Percentiles rank a stretch among this genome's conserved stretches.
These are phyloP conservation scores for Xylaria acuta DNA, from an alignment of 495 filamentous ascomycete species.

Conservation along the genomic window DNA sequence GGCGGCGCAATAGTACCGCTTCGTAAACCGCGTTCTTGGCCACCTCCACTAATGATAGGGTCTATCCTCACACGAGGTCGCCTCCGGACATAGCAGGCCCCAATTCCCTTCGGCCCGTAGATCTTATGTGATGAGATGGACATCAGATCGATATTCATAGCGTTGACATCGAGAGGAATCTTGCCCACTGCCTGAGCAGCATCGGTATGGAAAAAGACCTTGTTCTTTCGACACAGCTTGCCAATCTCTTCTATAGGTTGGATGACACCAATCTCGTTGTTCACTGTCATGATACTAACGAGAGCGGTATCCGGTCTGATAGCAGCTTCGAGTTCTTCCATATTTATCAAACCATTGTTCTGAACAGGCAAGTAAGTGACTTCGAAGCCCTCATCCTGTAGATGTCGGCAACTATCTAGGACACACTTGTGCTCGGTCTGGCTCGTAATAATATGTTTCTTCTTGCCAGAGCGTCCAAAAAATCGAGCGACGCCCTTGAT, in stretches of 20 bases:
- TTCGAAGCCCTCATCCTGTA: constrained; percentile 96
- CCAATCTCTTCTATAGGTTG: constrained; percentile 95
- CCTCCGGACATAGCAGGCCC: constrained; percentile 92
- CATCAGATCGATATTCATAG: constrained; percentile 97
- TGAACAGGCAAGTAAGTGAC: constrained; percentile 94
- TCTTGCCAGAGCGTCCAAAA: constrained; percentile 90
- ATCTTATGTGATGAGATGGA: constrained; percentile 99
- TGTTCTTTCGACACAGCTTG: constrained; percentile 85
- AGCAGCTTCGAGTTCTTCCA: constrained; percentile 86
- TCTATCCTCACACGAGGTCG: constrained; percentile 92
- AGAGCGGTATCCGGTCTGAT: constrained; percentile 90
- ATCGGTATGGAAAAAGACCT: constrained; percentile 99
- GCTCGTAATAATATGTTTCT: constrained; percentile 96
- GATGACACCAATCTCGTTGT: constrained; percentile 99
- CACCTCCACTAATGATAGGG: constrained; percentile 94
- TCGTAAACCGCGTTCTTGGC: constrained; percentile 91
- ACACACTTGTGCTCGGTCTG: constrained; percentile 99
- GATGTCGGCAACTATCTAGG: constrained; percentile 92
- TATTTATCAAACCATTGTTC: constrained; percentile 78
- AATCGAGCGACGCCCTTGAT: constrained; percentile 97
- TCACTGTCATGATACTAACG: constrained; percentile 98
- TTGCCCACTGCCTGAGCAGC: constrained; percentile 96
- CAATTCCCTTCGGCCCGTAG: constrained; percentile 96
- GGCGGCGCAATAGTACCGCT: constrained; percentile 93
- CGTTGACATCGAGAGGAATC: constrained; percentile 94